phyloP scores from a whole-genome alignment of 2,329 filamentous ascomycete species.

The Coccinonectria pachysandricola region DNA sequence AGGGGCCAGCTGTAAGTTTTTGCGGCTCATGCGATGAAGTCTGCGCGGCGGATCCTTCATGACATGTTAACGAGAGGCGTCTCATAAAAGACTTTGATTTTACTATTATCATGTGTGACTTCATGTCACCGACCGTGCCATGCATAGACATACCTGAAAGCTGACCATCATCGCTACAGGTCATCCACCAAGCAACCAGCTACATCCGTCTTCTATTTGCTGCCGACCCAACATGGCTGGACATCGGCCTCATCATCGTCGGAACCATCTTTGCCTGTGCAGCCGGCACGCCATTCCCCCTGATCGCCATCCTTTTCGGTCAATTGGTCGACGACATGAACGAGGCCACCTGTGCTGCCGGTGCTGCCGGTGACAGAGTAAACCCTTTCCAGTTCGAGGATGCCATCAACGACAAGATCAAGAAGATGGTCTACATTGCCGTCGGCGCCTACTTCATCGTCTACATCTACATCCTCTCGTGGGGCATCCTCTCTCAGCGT shows the following conservation, averaged over 20 bases:
- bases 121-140: too few relatives aligned
- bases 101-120: too few relatives aligned
- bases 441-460: conserved; percentile 53
- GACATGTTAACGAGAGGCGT: too few relatives aligned
- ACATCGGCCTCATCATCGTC: conserved; percentile 30
- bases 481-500: conserved; percentile 53
- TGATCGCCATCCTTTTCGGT: conserved; percentile 55
- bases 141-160: too few relatives aligned
- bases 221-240: conserved; percentile 33
- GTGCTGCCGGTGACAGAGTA: conserved; percentile 15
- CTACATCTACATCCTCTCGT: conserved; percentile 53
- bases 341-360: conserved; percentile 38
- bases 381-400: conserved; percentile 30
- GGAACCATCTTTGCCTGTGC: conserved; percentile 39
- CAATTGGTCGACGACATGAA: conserved; percentile 53
- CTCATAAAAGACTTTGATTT: too few relatives aligned
- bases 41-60: too few relatives aligned
- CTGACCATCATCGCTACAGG: too few relatives aligned
- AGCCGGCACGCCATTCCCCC: conserved; percentile 52
- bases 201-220: conserved; percentile 37
- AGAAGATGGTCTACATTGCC: conserved; percentile 52
- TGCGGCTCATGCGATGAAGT: too few relatives aligned
- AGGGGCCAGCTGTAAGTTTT: too few relatives aligned
- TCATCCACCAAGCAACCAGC: conserved; percentile 23
- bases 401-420: conserved; percentile 45